Conservation (phyloP, 257 asterid species). For the Jaltomata sinuosa region DNA sequence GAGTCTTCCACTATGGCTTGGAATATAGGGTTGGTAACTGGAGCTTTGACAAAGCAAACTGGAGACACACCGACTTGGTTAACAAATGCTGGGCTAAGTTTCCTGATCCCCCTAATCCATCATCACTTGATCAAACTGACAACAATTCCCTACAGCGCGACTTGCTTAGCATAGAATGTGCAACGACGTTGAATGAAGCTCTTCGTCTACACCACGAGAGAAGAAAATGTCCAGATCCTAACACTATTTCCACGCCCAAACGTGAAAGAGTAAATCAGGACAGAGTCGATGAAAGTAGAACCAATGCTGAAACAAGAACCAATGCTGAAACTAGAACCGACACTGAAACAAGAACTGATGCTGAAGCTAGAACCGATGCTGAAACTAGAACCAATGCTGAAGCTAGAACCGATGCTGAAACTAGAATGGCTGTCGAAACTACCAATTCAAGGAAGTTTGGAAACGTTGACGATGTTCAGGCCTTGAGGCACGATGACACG, state of each 20-base stretch:
- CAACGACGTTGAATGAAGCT: slow-evolving; percentile 62
- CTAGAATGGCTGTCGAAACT: background rate
- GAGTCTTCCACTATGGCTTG: slow-evolving; percentile 84
- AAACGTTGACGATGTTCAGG: background rate
- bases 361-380: background rate
- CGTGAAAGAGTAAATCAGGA: slow-evolving; percentile 5
- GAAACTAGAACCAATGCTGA: background rate
- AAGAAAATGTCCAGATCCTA: slow-evolving; percentile 46
- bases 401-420: background rate
- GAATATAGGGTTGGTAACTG: slow-evolving; percentile 76
- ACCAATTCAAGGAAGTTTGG: background rate
- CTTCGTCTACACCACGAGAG: slow-evolving; percentile 43
- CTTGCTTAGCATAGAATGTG: slow-evolving; percentile 87
- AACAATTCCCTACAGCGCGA: slow-evolving; percentile 49
- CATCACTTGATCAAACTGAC: slow-evolving; percentile 48
- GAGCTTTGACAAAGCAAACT: slow-evolving; percentile 95
- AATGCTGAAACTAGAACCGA: background rate
- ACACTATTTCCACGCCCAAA: slow-evolving; percentile 17
- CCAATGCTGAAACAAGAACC: background rate
- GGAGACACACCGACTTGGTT: slow-evolving; percentile 62
- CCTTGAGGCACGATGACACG: background rate
- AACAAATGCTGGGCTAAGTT: slow-evolving; percentile 77
- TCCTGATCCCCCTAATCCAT: slow-evolving; percentile 71
- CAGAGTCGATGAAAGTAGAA: slow-evolving; percentile 3
- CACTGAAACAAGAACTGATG: background rate